Conservation (phyloP, 2,329 filamentous ascomycete species). For the Ophiostoma piceae region DNA sequence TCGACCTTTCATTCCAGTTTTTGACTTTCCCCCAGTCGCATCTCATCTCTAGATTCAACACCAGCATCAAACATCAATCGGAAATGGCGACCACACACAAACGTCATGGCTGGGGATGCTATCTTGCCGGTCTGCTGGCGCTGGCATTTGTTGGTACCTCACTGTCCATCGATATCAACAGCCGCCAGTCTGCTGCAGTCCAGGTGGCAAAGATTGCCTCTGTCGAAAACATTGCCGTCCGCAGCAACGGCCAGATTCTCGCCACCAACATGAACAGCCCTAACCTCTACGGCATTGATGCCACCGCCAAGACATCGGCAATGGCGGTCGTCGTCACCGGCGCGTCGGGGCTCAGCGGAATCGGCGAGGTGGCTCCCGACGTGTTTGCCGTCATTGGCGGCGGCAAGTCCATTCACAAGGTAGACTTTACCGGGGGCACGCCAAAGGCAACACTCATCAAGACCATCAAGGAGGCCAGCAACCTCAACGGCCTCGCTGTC, state of each 20-base stretch:
- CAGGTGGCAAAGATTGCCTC: slow-evolving; percentile 22
- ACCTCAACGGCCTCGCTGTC: background rate
- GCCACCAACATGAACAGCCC: slow-evolving; percentile 36
- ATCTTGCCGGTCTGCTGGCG: background rate
- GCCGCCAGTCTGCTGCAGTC: background rate
- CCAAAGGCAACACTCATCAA: background rate
- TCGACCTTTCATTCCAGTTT: too few relatives aligned
- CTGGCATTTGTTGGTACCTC: background rate
- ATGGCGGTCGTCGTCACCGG: background rate
- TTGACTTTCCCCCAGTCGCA: too few relatives aligned
- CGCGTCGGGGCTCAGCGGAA: background rate
- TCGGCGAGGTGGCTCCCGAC: background rate
- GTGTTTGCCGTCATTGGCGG: background rate
- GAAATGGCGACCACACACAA: background rate
- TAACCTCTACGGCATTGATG: slow-evolving; percentile 21
- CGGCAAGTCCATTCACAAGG: background rate
- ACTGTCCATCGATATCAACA: background rate
- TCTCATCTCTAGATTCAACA: too few relatives aligned
- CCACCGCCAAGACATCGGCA: background rate
- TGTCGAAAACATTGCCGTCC: slow-evolving; percentile 34
- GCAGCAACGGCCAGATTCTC: slow-evolving; percentile 33
- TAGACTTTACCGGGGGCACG: background rate
- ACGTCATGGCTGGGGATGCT: background rate
- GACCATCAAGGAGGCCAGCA: background rate
- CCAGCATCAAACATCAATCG: background rate